phyloP scores from a whole-genome alignment of 345 rosid genomes.

The Fremontodendron californicum region DNA sequence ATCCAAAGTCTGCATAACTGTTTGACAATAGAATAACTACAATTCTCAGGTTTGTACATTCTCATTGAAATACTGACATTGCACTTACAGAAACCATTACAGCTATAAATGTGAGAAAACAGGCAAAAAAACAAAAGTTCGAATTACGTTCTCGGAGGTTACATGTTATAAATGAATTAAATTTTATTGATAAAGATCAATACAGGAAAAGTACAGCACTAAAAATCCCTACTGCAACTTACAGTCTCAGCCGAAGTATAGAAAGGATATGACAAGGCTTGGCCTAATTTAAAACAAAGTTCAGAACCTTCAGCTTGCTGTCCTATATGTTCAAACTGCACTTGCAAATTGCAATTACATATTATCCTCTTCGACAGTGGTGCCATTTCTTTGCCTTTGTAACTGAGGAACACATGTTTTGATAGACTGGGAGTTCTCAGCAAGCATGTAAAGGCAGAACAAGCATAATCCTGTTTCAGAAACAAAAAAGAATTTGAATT shows the following conservation, averaged over 20 bases:
- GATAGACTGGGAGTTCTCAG: conserved; percentile 50
- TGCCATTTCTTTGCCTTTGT: conserved; percentile 38
- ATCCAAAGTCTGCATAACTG: neutral
- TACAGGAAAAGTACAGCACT: neutral
- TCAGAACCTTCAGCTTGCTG: conserved; percentile 4
- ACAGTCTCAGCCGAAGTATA: neutral
- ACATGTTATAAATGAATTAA: neutral
- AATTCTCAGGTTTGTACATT: neutral
- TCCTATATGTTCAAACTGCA: neutral
- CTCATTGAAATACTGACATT: neutral
- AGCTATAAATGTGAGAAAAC: neutral
- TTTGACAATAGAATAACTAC: neutral
- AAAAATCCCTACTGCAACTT: neutral
- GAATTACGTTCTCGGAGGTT: neutral
- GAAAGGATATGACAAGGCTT: neutral
- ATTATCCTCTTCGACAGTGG: conserved; percentile 32
- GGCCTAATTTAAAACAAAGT: neutral
- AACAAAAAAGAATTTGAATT: neutral
- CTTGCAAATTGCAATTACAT: neutral
- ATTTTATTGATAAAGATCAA: neutral
- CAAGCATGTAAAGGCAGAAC: conserved; percentile 72
- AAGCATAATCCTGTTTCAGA: conserved; percentile 61
- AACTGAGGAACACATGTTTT: conserved; percentile 31
- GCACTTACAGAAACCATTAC: neutral
- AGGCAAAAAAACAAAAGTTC: neutral